phyloP scores from a whole-genome alignment of 106 monocot species.

The Dioscorea alata region DNA sequence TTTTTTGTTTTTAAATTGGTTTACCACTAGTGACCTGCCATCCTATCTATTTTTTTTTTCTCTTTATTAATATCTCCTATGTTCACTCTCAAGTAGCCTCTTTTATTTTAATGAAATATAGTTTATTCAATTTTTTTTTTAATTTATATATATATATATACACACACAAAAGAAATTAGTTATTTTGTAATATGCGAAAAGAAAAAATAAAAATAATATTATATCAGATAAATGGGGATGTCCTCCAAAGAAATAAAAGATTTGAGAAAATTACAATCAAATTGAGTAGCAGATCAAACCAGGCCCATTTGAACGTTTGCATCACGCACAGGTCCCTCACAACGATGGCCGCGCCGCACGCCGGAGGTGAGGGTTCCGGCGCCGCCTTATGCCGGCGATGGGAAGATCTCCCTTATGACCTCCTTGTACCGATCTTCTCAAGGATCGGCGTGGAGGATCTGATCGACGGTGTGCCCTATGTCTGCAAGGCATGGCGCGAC shows the following conservation, averaged over 20 bases:
- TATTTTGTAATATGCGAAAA: no score
- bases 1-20: no score
- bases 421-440: conserved; percentile 34
- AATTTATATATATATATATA: no score
- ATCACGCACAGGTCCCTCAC: not conserved
- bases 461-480: conserved; percentile 32
- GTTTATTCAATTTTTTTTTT: no score
- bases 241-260: not conserved
- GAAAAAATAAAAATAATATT: no score
- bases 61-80: no score
- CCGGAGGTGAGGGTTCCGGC: not conserved
- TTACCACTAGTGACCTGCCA: no score
- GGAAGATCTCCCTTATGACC: conserved; percentile 40
- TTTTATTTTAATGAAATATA: no score
- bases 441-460: conserved; percentile 30
- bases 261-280: not conserved
- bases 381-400: conserved; percentile 15
- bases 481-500: conserved; percentile 46
- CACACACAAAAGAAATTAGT: no score
- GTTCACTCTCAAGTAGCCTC: no score
- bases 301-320: not conserved
- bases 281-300: not conserved
- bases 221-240: no score
- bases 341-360: not conserved
- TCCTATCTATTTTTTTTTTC: no score